A percentile compares a stretch with the other conserved stretches of the same genome.
These are phyloP conservation scores for Oxyria digyna DNA, from an alignment of 148 eudicot species.

Conservation along the genomic window DNA sequence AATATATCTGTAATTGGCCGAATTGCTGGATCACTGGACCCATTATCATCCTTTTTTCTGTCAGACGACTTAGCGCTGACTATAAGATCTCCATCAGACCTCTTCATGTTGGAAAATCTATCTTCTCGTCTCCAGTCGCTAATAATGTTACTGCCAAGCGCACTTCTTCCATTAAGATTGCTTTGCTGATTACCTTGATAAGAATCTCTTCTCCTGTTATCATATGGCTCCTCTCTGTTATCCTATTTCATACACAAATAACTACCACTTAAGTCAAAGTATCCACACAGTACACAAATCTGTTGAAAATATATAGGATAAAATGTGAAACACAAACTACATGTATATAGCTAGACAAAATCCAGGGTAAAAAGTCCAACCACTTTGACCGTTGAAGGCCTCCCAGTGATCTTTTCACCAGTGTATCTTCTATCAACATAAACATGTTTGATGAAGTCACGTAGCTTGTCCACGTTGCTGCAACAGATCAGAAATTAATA, in stretches of 20 bases:
- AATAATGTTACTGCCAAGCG: constrained; percentile 50
- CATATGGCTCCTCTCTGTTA: constrained; percentile 47
- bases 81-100: too few relatives aligned
- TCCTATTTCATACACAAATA: constrained; percentile 42
- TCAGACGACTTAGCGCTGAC: too few relatives aligned
- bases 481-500: not conserved
- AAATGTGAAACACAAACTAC: not conserved
- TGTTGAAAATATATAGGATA: too few relatives aligned
- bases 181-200: constrained; percentile 32
- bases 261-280: not conserved
- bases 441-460: constrained; percentile 86
- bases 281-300: too few relatives aligned
- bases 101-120: too few relatives aligned
- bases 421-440: constrained; percentile 87
- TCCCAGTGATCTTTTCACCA: constrained; percentile 81
- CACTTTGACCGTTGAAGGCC: constrained; percentile 58
- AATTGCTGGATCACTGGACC: too few relatives aligned
- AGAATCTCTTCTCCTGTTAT: constrained; percentile 42
- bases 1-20: too few relatives aligned
- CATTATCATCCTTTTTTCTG: too few relatives aligned
- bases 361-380: constrained; percentile 46
- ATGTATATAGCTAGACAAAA: too few relatives aligned
- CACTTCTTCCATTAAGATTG: constrained; percentile 57
- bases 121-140: too few relatives aligned
- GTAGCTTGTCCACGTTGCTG: constrained; percentile 78